Evolutionary conservation across 257 asterid genomes (phyloP).

Genomic region (Leonotis leonurus): DNA sequence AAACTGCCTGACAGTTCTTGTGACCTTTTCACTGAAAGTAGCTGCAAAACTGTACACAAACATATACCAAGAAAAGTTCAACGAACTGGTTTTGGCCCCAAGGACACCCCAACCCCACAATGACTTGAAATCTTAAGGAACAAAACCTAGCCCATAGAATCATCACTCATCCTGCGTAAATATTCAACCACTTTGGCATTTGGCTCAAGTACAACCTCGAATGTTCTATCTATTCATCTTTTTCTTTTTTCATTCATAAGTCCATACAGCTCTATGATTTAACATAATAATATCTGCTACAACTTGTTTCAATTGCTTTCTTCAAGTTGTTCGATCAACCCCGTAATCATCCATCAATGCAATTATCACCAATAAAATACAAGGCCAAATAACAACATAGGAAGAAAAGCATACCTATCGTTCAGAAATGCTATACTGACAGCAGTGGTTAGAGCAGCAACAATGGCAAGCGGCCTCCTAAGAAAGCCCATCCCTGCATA

Average conservation of each 20-base stretch:
- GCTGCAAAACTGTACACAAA: slow-evolving; percentile 78
- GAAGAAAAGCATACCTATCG: slow-evolving; percentile 52
- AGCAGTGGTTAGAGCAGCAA: slow-evolving; percentile 76
- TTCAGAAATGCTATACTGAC: slow-evolving; percentile 70
- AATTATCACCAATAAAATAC: not conserved
- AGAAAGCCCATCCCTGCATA: slow-evolving; percentile 82
- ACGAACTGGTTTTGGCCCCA: not conserved
- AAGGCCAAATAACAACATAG: not conserved
- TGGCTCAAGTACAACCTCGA: not conserved
- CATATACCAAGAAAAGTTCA: slow-evolving; percentile 14
- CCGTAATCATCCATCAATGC: not conserved
- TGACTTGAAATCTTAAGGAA: not conserved
- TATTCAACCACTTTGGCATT: not conserved
- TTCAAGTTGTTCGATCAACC: not conserved
- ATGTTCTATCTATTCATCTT: not conserved
- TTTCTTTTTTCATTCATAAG: not conserved
- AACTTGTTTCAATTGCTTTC: not conserved
- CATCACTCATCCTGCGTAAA: not conserved
- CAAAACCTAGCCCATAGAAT: not conserved
- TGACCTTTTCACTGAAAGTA: slow-evolving; percentile 79
- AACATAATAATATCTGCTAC: not conserved
- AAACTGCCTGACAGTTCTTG: slow-evolving; percentile 80
- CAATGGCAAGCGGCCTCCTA: slow-evolving; percentile 72
- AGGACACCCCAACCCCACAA: too few species aligned
- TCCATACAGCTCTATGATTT: not conserved